Evolutionary conservation across 2,329 filamentous ascomycete genomes (phyloP), one percentile per base, ranked within the genome.

Genomic region (Fusarium buxicola): DNA sequence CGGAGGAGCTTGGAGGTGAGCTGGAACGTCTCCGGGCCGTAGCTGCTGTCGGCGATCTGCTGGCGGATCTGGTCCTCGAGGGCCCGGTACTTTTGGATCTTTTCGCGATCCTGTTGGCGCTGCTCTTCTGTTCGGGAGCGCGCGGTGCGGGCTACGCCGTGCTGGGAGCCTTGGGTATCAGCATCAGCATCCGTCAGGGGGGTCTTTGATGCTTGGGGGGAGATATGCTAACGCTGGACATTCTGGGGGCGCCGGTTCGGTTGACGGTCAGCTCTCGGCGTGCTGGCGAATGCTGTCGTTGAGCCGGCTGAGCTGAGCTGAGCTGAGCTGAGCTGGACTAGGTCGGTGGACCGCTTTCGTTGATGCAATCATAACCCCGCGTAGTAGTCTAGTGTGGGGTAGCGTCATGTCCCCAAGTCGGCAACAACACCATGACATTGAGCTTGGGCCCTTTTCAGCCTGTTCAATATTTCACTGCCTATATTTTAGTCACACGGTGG

Each of bases 131-230:
- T 90, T 67, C 85, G 84, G 70, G 72, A 68, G 69, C 83, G 81
- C 61, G 84, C 82, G 60, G 86, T 83, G 73, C 93, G 91, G 72
- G 91, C 86, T 75, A 96, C 85, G 74, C 92, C 92, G 84, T 97
- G 94, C 92, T 97, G 54, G 47, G 49, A 16, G 50, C 51, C 63
- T 66, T 68, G 43, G 15, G n/a, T 45, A 64, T 66, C 63, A 66
- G 63, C 55, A 70, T 71, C 69, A 71, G 65, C 55, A 70, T 71
- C 69, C 70, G 65, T 66, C 63, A 58, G 62, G 49, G 34, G 34
- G 25, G 38, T 36, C 16, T 39, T 28, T 24, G 27, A 28, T 15
- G 7, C 13, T 45, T 38, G 7, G 15, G 34, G 34, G 2, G 7
- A 30, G 16, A 21, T 21, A 31, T 7, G 58, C 69, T 65, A 45